Percentiles rank a stretch among this genome's conserved stretches.
These are phyloP conservation scores for Syzygium syzygioides DNA, from an alignment of 441 rosid genomes.

Conservation along the genomic window DNA sequence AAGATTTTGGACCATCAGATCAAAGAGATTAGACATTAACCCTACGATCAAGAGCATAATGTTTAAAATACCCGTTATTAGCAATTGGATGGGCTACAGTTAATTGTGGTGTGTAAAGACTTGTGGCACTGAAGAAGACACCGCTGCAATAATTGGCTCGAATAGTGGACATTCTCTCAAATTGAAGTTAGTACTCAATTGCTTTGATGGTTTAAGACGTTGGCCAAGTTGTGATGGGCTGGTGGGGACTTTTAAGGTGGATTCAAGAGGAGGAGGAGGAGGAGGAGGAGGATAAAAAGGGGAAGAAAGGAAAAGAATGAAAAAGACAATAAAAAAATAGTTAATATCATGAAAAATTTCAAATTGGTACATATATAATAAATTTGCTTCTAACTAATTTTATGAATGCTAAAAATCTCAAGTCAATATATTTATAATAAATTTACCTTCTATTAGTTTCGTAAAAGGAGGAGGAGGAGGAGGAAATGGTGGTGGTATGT, in stretches of 20 bases:
- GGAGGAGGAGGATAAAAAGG: neutral
- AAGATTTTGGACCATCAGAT: no score
- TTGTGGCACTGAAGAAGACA: neutral
- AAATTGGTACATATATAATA: no score
- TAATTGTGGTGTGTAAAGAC: neutral
- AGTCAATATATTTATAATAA: no score
- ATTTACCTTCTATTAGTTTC: no score
- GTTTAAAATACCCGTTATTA: neutral
- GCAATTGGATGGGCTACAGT: rapidly evolving
- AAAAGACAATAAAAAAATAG: no score
- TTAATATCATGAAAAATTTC: no score
- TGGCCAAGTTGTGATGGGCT: neutral
- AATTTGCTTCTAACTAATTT: no score
- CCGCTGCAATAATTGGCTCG: rapidly evolving
- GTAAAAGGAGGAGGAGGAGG: no score
- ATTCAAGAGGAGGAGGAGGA: neutral
- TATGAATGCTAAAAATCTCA: no score
- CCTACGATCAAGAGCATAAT: neutral
- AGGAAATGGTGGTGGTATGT: no score
- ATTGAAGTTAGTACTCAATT: rapidly evolving
- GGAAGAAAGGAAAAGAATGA: no score
- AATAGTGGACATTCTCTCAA: neutral
- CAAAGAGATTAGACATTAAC: no score
- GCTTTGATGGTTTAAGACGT: neutral
- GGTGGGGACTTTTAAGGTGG: neutral